Evolutionary conservation across 805 yeast species (phyloP).

Genomic region (Wickerhamiella galacta): DNA sequence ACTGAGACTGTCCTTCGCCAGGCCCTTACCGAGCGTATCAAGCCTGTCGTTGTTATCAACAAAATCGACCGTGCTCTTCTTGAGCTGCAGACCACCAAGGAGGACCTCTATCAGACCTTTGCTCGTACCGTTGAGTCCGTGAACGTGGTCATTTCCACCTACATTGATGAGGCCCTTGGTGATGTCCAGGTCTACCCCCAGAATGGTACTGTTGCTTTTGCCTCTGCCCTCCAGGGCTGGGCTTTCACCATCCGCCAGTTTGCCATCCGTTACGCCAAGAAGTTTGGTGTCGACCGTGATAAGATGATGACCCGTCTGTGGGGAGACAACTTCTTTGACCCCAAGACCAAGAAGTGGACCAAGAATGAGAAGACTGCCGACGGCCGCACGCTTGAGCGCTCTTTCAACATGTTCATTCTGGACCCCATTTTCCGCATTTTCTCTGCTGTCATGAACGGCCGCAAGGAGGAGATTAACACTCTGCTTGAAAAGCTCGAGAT

Average conservation of each 20-base stretch:
- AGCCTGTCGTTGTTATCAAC: conserved; percentile 97
- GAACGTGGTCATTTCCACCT: conserved; percentile 93
- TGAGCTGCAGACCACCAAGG: conserved; percentile 97
- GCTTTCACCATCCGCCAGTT: conserved; percentile 99
- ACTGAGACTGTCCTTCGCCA: conserved; percentile 99
- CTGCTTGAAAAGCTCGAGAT: conserved; percentile 90
- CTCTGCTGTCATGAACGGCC: conserved; percentile 95
- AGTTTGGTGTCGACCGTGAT: conserved; percentile 94
- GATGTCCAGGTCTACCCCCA: conserved; percentile 98
- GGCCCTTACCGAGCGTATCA: conserved; percentile 97
- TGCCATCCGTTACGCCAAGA: conserved; percentile 94
- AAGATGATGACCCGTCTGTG: conserved; percentile 99
- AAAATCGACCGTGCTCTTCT: conserved; percentile 99
- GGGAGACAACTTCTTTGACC: conserved; percentile 99
- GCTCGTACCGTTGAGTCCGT: conserved; percentile 98
- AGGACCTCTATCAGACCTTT: conserved; percentile 96
- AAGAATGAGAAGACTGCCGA: conserved; percentile 88
- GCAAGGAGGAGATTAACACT: conserved; percentile 89
- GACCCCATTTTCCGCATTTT: conserved; percentile 98
- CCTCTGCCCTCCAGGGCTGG: conserved; percentile 99
- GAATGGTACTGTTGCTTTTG: conserved; percentile 97
- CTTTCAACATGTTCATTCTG: conserved; percentile 97
- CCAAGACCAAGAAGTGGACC: conserved; percentile 99
- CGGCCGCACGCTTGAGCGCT: conserved; percentile 94
- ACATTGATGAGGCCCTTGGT: conserved; percentile 79